Evolutionary conservation across 2,329 filamentous ascomycete species (phyloP), one percentile per base, ranked within the genome.

Genomic region (Trichoderma semiorbis): DNA sequence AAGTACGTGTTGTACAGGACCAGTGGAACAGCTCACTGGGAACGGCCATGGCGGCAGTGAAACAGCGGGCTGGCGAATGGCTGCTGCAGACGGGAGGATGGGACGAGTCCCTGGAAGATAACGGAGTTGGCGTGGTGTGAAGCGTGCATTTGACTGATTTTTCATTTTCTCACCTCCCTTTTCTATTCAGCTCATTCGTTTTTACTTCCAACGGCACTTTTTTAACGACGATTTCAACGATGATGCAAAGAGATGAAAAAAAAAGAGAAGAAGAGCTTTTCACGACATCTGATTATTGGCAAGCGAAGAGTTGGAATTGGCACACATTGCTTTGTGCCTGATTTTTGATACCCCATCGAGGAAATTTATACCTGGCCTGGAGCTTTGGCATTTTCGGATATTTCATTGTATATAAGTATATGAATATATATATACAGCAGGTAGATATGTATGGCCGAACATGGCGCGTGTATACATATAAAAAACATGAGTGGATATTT

Each of bases 21-120:
- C 94, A 97, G 82, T 98, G 96, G 95, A 86, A 88, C 43, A 93
- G 94, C 77, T 94, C 93, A 6, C 84, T 98, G n/a, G 95, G 95
- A 1, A 90, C 91, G 74, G 89, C 90, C 70, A 86, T 98, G 76
- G 88, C 88, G 73, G 87, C 85, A 18, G 90, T 95, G 74, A 95
- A 93, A 81, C 89, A 90, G 78, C 85, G 92, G 67, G 91, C 97
- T 0, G 90, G 91, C 69, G 87, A 86, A 34, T 95, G 90, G 83
- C 84, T 98, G 75, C 82, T 93, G 74, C 87, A 89, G 77, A 91
- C 90, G 73, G 94, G 93, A n/a, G 95, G 94, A 1, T 97, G 95
- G 93, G 94, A 97, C 75, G 94, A 97, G 81, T 85, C 88, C 74
- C 84, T 92, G 58, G 89, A 91, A 79, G 87, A 88, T 58, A 83